phyloP scores from a whole-genome alignment of 805 yeast genomes.

The Zygosaccharomyces kombuchaensis region DNA sequence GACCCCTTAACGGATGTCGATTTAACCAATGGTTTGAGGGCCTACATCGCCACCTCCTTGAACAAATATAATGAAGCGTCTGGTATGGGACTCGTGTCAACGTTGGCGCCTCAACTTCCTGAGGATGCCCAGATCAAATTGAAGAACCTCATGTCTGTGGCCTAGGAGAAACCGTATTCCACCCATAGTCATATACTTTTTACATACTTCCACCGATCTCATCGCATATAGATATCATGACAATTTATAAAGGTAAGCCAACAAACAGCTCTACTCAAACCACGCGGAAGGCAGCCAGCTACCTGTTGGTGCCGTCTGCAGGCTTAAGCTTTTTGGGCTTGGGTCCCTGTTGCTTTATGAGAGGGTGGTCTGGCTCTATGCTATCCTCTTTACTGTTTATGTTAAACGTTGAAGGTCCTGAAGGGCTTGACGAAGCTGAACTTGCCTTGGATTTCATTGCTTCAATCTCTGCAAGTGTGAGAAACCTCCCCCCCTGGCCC shows the following conservation, averaged over 20 bases:
- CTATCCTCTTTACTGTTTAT: conserved; percentile 1
- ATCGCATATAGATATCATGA: conserved; percentile 26
- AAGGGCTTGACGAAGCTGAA: conserved; percentile 7
- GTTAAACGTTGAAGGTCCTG: conserved; percentile 4
- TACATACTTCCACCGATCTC: conserved; percentile 71
- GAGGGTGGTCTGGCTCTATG: conserved; percentile 1
- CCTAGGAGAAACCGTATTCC: conserved; percentile 24
- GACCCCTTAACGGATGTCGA: conserved; percentile 66
- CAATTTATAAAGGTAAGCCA: not conserved
- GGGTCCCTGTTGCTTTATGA: conserved; percentile 12
- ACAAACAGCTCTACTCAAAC: not conserved
- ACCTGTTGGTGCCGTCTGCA: conserved; percentile 3
- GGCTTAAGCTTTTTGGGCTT: conserved; percentile 11
- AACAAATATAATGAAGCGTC: conserved; percentile 22
- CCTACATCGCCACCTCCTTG: conserved; percentile 21
- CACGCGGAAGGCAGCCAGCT: not conserved
- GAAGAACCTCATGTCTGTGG: conserved; percentile 17
- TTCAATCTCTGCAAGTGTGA: conserved; percentile 84
- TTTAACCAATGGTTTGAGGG: conserved; percentile 25
- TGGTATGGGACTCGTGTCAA: conserved; percentile 16
- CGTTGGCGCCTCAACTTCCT: conserved; percentile 28
- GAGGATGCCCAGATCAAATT: conserved; percentile 26
- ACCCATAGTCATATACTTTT: conserved; percentile 68
- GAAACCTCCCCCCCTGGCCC: conserved; percentile 96
- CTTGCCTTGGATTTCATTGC: conserved; percentile 43